A percentile compares a stretch with the other conserved stretches of the same genome.
Conservation (phyloP, 202 grass and related monocot species). For the Hordeum pubiflorum region DNA sequence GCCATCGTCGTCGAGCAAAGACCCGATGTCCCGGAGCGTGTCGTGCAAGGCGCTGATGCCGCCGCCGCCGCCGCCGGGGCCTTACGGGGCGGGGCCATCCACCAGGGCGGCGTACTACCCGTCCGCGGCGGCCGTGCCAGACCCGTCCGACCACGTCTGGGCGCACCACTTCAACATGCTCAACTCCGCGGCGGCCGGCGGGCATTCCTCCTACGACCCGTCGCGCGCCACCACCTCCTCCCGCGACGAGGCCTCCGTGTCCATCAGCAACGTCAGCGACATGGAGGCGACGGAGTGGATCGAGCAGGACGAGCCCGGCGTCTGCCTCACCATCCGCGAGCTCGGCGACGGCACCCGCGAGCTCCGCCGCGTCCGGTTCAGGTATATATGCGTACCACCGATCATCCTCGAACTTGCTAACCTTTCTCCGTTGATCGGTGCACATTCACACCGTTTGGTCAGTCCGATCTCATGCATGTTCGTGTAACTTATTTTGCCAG, state of each 20-base stretch:
- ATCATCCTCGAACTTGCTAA: not conserved
- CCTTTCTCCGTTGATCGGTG: not conserved
- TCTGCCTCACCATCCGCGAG: constrained; percentile 97
- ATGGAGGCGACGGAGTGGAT: constrained; percentile 69
- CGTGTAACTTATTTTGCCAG: constrained; percentile 24
- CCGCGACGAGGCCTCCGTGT: constrained; percentile 77
- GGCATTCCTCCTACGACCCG: constrained; percentile 37
- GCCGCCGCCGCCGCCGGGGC: not conserved
- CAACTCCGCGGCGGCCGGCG: constrained; percentile 29
- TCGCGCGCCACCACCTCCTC: constrained; percentile 72
- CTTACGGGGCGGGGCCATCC: not conserved
- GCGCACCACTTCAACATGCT: constrained; percentile 63
- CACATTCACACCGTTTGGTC: not conserved
- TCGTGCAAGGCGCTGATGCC: constrained; percentile 26
- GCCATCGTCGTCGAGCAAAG: constrained; percentile 20
- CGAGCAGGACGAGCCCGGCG: constrained; percentile 86
- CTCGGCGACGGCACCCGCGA: constrained; percentile 82
- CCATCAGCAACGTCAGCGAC: constrained; percentile 88
- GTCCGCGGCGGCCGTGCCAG: constrained; percentile 48
- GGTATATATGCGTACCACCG: constrained; percentile 14
- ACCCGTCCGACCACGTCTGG: constrained; percentile 79
- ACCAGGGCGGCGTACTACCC: constrained; percentile 50
- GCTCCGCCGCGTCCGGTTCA: constrained; percentile 87
- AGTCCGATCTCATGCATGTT: not conserved
- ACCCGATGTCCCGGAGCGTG: constrained; percentile 13